These are phyloP conservation scores for Phytophthora fragariaefolia DNA, from an alignment of 352 stramenopile genomes.

Conservation along the genomic window DNA sequence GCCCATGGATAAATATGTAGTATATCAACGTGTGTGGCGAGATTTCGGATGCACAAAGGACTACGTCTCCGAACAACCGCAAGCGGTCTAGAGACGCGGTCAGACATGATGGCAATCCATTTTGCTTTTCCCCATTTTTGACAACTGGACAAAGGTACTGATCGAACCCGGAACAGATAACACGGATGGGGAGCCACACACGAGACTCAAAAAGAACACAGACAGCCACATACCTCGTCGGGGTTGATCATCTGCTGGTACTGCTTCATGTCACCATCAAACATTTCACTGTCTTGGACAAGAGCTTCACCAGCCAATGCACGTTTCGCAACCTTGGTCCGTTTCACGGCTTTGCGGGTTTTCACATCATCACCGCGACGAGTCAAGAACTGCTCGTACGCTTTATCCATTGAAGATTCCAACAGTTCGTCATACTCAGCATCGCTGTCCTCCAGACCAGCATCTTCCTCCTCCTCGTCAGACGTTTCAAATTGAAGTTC, in stretches of 20 bases:
- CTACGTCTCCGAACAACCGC: slow-evolving; percentile 42
- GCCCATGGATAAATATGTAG: neutral
- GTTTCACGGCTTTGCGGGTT: slow-evolving; percentile 86
- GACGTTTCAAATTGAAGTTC: slow-evolving; percentile 45
- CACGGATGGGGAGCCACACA: slow-evolving; percentile 75
- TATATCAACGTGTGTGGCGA: slow-evolving; percentile 11
- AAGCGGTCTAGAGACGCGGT: slow-evolving; percentile 46
- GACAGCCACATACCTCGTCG: slow-evolving; percentile 74
- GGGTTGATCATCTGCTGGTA: slow-evolving; percentile 91
- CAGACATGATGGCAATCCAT: slow-evolving; percentile 87
- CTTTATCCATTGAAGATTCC: slow-evolving; percentile 85
- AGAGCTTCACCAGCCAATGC: slow-evolving; percentile 82
- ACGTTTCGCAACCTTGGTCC: slow-evolving; percentile 85
- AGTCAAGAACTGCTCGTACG: slow-evolving; percentile 84
- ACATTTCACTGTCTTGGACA: slow-evolving; percentile 83
- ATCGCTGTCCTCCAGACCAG: slow-evolving; percentile 59
- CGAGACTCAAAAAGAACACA: slow-evolving; percentile 31
- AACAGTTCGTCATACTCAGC: slow-evolving; percentile 81
- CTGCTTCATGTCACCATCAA: slow-evolving; percentile 75
- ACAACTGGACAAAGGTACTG: slow-evolving; percentile 92
- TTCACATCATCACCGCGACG: slow-evolving; percentile 83
- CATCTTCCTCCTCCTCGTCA: slow-evolving; percentile 46
- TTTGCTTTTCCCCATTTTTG: slow-evolving; percentile 88
- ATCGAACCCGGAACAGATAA: slow-evolving; percentile 91
- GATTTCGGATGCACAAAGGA: slow-evolving; percentile 87